phyloP scores from a whole-genome alignment of 352 stramenopile genomes.

The Pythium phragmitis region DNA sequence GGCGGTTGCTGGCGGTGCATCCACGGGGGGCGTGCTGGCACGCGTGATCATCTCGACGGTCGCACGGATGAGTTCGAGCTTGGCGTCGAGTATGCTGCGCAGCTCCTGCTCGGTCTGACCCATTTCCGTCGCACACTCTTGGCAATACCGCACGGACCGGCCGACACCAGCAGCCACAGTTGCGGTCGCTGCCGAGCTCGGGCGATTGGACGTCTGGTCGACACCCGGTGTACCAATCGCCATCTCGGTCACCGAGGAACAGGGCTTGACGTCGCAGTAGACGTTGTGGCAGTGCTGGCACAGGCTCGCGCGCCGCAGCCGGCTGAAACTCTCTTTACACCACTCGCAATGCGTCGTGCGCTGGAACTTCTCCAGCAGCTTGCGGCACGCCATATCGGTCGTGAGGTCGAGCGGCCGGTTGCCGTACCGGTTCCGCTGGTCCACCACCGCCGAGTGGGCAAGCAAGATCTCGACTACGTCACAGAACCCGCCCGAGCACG shows the following conservation, averaged over 20 bases:
- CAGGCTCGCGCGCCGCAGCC: constrained; percentile 60
- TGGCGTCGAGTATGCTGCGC: constrained; percentile 53
- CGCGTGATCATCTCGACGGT: constrained; percentile 41
- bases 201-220: background rate
- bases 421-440: constrained; percentile 70
- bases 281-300: constrained; percentile 82
- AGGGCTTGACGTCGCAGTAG: constrained; percentile 78
- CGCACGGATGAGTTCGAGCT: constrained; percentile 55
- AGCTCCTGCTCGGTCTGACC: constrained; percentile 68
- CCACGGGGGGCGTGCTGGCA: constrained; percentile 14
- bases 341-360: constrained; percentile 61
- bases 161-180: constrained; percentile 9
- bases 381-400: constrained; percentile 56
- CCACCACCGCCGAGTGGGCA: constrained; percentile 54
- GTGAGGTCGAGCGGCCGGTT: constrained; percentile 73
- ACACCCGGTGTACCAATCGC: constrained; percentile 15
- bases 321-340: constrained; percentile 76
- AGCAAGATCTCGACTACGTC: constrained; percentile 73
- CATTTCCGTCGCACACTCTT: constrained; percentile 75
- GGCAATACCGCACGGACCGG: constrained; percentile 60
- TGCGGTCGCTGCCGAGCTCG: constrained; percentile 10
- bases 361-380: constrained; percentile 63
- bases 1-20: background rate
- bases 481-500: constrained; percentile 62
- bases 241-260: constrained; percentile 50